These are phyloP conservation scores for Plasmodium relictum DNA, from an alignment of 169 alveolate species.

Conservation along the genomic window DNA sequence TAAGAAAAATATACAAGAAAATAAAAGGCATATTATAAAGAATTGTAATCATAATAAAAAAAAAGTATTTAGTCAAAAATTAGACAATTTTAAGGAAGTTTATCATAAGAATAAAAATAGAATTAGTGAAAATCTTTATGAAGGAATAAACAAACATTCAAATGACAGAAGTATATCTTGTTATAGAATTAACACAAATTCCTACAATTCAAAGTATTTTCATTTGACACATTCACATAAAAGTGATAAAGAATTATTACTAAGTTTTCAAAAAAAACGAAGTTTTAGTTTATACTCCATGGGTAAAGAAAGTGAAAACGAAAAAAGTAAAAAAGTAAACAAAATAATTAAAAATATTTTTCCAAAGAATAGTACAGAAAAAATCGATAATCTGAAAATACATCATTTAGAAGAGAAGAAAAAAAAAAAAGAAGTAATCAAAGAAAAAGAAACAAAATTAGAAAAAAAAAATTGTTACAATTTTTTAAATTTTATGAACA, in stretches of 20 bases:
- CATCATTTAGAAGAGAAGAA: background rate
- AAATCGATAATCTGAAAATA: background rate
- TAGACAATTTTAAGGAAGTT: too few relatives aligned
- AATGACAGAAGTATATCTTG: background rate
- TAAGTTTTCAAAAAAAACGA: conserved; percentile 8
- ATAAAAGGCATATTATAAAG: background rate
- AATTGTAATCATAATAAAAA: background rate
- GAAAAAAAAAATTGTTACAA: background rate
- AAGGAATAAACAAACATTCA: background rate
- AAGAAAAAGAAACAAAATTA: background rate
- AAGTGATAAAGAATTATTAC: too few relatives aligned
- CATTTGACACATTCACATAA: too few relatives aligned
- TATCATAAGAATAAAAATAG: background rate
- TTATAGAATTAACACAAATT: too few relatives aligned
- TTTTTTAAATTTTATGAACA: conserved; percentile 13
- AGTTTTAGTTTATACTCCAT: conserved; percentile 27
- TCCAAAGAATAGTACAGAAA: background rate
- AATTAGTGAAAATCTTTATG: background rate
- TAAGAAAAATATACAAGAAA: conserved; percentile 4
- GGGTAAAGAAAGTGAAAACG: background rate
- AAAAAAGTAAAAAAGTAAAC: background rate
- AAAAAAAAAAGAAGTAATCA: background rate
- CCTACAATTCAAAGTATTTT: too few relatives aligned
- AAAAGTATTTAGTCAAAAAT: background rate
- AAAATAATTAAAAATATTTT: background rate